Evolutionary conservation across 2,329 filamentous ascomycete species (phyloP).

Genomic region (Monosporascus sp.): DNA sequence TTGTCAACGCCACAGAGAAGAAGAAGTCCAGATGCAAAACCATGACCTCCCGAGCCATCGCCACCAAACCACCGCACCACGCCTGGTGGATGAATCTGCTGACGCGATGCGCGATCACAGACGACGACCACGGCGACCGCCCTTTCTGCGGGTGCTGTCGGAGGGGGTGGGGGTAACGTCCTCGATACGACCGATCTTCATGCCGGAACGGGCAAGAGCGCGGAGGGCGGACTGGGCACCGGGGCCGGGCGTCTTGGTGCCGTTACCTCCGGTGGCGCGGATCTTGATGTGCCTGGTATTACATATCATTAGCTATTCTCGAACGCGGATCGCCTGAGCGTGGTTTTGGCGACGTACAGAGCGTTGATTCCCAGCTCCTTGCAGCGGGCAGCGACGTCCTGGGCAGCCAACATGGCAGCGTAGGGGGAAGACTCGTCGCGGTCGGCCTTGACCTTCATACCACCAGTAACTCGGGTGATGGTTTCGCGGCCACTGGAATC

Average conservation of each 20-base stretch:
- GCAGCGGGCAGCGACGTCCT: conserved; percentile 89
- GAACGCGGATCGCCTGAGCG: not conserved
- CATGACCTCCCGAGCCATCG: conserved; percentile 21
- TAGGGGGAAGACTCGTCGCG: conserved; percentile 99
- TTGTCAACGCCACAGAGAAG: conserved; percentile 59
- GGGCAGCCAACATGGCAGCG: conserved; percentile 99
- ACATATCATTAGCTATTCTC: not conserved
- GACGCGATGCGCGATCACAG: conserved; percentile 59
- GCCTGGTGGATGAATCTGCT: conserved; percentile 23
- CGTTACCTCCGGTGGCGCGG: conserved; percentile 98
- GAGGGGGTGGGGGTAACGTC: conserved; percentile 98
- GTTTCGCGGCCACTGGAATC: conserved; percentile 96
- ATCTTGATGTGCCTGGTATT: conserved; percentile 87
- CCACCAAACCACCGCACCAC: conserved; percentile 24
- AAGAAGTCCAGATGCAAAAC: conserved; percentile 41
- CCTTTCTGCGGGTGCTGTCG: conserved; percentile 99
- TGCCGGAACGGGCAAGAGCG: conserved; percentile 96
- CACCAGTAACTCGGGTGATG: conserved; percentile 99
- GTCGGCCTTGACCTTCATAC: conserved; percentile 99
- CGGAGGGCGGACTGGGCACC: conserved; percentile 99
- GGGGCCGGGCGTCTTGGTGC: conserved; percentile 99
- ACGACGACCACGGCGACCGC: conserved; percentile 99
- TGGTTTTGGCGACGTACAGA: conserved; percentile 40
- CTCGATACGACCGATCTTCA: conserved; percentile 99
- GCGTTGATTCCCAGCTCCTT: conserved; percentile 74